Conservation (phyloP, 2,329 filamentous ascomycete species). For the Sordariomycetes sp. region DNA sequence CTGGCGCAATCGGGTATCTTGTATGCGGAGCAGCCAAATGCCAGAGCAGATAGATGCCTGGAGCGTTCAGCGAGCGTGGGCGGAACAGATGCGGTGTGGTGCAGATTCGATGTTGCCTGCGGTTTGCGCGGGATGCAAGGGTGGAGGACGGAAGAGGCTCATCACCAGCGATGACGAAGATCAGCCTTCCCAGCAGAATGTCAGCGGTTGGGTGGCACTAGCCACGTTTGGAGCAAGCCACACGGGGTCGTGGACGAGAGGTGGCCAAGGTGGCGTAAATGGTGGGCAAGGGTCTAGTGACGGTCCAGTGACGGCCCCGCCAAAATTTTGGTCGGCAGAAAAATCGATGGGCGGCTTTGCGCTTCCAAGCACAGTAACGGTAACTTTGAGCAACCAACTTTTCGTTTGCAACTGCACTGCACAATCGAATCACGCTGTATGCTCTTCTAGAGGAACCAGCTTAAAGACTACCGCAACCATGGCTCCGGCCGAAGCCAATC, state of each 20-base stretch:
- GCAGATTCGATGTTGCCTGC: background rate
- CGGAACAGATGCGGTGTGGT: background rate
- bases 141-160: background rate
- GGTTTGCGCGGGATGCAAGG: constrained; percentile 1
- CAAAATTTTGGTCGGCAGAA: constrained; percentile 7
- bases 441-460: no score
- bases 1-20: no score
- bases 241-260: background rate
- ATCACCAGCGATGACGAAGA: constrained; percentile 2
- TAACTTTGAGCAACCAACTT: background rate
- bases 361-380: background rate
- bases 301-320: constrained; percentile 5
- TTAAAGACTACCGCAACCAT: no score
- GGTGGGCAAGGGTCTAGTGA: background rate
- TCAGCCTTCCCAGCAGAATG: background rate
- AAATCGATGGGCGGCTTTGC: background rate
- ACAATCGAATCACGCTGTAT: background rate
- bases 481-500: constrained; percentile 7
- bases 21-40: no score
- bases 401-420: background rate
- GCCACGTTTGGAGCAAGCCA: background rate
- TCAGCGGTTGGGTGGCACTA: background rate
- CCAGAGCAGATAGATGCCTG: background rate
- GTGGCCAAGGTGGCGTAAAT: background rate
- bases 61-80: background rate